These are phyloP conservation scores for Xylaria sp. DNA, from an alignment of 2,329 filamentous ascomycete species.

Conservation along the genomic window DNA sequence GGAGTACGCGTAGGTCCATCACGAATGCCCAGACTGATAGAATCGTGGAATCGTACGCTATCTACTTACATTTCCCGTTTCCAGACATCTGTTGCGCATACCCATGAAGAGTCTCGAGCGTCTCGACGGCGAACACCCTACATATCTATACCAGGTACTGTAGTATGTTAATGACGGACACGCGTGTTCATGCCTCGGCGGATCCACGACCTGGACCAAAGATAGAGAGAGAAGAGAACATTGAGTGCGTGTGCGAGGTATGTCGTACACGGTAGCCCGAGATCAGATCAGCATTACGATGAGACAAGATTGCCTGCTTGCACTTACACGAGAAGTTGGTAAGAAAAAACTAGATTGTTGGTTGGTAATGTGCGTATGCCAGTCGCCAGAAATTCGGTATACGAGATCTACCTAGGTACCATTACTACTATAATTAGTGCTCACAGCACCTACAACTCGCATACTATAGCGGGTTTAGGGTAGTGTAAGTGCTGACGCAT, in stretches of 20 bases:
- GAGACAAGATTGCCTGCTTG: not conserved
- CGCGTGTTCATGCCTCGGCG: conserved; percentile 7
- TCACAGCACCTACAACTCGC: not conserved
- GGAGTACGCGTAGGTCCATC: too few relatives aligned
- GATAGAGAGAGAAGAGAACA: not conserved
- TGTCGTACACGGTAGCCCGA: not conserved
- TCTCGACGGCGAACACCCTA: not conserved
- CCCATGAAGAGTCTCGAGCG: conserved; percentile 5
- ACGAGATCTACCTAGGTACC: not conserved
- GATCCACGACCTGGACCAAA: not conserved
- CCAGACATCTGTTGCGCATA: conserved; percentile 18
- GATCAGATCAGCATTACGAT: not conserved
- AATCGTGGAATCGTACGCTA: not conserved
- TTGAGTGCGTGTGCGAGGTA: not conserved
- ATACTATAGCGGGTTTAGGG: not conserved
- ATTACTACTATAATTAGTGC: conserved; percentile 13
- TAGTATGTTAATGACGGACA: not conserved
- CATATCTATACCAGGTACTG: not conserved
- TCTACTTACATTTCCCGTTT: conserved; percentile 18
- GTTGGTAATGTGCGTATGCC: not conserved
- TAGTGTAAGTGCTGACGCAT: not conserved
- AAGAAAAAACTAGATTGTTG: not conserved
- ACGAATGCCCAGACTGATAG: too few relatives aligned
- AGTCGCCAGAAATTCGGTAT: not conserved
- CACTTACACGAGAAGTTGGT: not conserved